These are phyloP conservation scores for Metschnikowia amazonensis DNA, from an alignment of 805 yeast genomes.

Conservation along the genomic window DNA sequence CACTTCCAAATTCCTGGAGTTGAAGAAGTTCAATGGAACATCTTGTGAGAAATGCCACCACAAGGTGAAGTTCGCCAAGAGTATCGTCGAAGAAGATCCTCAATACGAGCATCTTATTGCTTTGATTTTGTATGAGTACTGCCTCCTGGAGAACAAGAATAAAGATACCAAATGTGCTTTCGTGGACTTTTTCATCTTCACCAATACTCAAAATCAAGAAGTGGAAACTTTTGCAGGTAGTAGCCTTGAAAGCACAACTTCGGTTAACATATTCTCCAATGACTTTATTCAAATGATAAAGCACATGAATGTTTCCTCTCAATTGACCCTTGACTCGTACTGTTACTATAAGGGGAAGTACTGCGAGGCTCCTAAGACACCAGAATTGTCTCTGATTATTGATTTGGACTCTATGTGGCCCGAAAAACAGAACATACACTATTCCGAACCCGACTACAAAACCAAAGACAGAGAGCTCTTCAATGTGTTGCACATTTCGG, in stretches of 20 bases:
- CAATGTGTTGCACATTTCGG: conserved; percentile 63
- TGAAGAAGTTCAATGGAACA: conserved; percentile 30
- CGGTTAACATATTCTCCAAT: conserved; percentile 35
- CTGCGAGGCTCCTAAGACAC: conserved; percentile 54
- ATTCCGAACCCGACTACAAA: conserved; percentile 30
- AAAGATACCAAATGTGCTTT: conserved; percentile 32
- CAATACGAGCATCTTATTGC: conserved; percentile 34
- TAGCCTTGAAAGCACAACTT: conserved; percentile 24
- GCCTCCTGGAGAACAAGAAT: conserved; percentile 27
- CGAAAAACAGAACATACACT: conserved; percentile 24
- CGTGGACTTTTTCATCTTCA: conserved; percentile 36
- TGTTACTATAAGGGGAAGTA: conserved; percentile 45
- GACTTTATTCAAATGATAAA: conserved; percentile 37
- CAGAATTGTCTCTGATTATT: conserved; percentile 40
- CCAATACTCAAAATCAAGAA: conserved; percentile 25
- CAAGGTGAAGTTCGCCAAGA: conserved; percentile 29
- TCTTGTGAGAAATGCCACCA: conserved; percentile 35
- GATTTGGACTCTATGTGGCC: conserved; percentile 37
- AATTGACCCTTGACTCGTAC: conserved; percentile 44
- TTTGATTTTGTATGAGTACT: conserved; percentile 34
- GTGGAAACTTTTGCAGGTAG: conserved; percentile 18
- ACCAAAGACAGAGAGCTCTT: conserved; percentile 33
- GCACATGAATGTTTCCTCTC: conserved; percentile 34
- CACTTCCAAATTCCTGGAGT: conserved; percentile 24
- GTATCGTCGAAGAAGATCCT: conserved; percentile 26